Evolutionary conservation across 164 flowering plant species (phyloP).

Genomic region (Nymphaea thermarum): DNA sequence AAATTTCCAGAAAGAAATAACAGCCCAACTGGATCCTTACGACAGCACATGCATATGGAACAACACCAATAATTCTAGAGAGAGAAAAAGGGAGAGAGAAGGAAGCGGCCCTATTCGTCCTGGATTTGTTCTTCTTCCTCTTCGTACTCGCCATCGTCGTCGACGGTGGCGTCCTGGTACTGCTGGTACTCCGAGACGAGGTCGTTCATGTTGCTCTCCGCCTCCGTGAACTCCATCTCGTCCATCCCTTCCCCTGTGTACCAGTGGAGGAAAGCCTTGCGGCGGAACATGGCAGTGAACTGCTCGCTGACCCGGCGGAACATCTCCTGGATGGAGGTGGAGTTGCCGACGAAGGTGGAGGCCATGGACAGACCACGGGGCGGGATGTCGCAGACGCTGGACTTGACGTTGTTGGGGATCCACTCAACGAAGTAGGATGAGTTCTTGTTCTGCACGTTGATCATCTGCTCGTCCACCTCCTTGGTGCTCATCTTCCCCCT

Average conservation of each 20-base stretch:
- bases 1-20: background rate
- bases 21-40: background rate
- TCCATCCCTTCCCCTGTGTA: background rate
- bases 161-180: background rate
- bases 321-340: background rate
- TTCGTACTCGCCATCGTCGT: background rate
- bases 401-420: conserved; percentile 1
- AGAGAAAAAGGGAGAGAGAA: background rate
- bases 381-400: background rate
- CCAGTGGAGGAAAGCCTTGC: conserved; percentile 2
- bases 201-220: background rate
- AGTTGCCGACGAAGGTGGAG: background rate
- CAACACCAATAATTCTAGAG: background rate
- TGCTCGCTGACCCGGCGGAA: background rate
- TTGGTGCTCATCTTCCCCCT: background rate
- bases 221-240: conserved; percentile 3
- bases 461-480: conserved; percentile 1
- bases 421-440: background rate
- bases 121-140: background rate
- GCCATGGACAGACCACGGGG: background rate
- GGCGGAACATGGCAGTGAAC: background rate
- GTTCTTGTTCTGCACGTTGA: conserved; percentile 1
- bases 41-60: background rate
- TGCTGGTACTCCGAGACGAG: conserved; percentile 2
- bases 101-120: background rate